These are phyloP conservation scores for Talaromyces amestolkiae DNA, from an alignment of 2,329 filamentous ascomycete species.

Conservation along the genomic window DNA sequence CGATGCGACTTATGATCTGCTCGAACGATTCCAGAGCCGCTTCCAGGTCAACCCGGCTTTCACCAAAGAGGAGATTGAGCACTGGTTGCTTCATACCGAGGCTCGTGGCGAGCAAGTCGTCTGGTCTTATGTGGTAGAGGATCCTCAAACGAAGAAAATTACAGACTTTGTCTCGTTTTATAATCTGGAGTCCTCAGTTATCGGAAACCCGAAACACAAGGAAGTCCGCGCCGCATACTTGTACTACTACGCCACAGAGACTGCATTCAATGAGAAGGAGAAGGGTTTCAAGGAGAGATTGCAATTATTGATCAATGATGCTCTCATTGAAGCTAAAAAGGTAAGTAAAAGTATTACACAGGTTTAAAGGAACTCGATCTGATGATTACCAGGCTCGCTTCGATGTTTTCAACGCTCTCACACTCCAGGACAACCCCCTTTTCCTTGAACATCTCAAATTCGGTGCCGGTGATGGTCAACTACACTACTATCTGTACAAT, in stretches of 20 bases:
- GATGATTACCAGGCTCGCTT: conserved; percentile 61
- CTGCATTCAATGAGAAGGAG: conserved; percentile 60
- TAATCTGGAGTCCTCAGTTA: conserved; percentile 86
- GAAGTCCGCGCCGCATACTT: conserved; percentile 88
- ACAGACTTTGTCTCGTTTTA: conserved; percentile 99
- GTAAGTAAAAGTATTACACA: conserved; percentile 35
- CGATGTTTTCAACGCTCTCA: conserved; percentile 95
- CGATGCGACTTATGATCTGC: conserved; percentile 68
- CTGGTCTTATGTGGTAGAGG: conserved; percentile 89
- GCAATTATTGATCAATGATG: conserved; percentile 77
- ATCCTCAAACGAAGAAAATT: conserved; percentile 69
- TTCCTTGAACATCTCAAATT: conserved; percentile 95
- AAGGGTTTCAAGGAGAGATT: conserved; percentile 72
- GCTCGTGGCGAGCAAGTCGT: conserved; percentile 73
- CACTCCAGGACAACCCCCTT: conserved; percentile 86
- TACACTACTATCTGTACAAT: conserved; percentile 98
- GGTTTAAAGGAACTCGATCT: background rate
- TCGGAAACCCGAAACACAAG: conserved; percentile 73
- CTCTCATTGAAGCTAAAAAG: conserved; percentile 81
- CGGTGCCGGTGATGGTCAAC: conserved; percentile 85
- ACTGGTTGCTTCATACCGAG: conserved; percentile 79
- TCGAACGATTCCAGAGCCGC: conserved; percentile 72
- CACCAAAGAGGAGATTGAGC: conserved; percentile 73
- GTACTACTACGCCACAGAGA: conserved; percentile 92
- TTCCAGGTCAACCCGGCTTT: conserved; percentile 86